These are phyloP conservation scores for Pythium pectinolyticum DNA, from an alignment of 352 stramenopile species.

Conservation along the genomic window DNA sequence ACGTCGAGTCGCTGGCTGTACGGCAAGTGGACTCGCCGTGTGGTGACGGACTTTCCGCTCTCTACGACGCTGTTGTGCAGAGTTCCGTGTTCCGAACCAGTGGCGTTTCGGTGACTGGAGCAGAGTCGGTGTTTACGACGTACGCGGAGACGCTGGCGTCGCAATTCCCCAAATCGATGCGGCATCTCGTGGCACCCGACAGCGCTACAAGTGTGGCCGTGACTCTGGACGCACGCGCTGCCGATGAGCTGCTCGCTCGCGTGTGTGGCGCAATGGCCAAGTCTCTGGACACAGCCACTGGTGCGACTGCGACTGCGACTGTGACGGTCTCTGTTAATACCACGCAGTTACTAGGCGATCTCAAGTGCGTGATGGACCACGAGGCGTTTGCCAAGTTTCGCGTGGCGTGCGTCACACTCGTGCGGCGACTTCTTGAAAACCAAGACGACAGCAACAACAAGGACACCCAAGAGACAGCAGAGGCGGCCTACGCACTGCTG, in stretches of 20 bases:
- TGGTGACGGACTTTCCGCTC: background rate
- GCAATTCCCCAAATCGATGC: conserved; percentile 25
- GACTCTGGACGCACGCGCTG: conserved; percentile 8
- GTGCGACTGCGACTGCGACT: background rate
- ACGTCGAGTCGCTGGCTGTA: conserved; percentile 1
- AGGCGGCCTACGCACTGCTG: conserved; percentile 48
- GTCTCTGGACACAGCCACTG: background rate
- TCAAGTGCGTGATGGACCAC: conserved; percentile 13
- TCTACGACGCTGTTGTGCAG: background rate
- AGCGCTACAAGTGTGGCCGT: conserved; percentile 13
- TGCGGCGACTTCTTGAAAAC: conserved; percentile 37
- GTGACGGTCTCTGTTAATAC: background rate
- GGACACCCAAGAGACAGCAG: background rate
- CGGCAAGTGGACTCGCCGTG: too few species aligned
- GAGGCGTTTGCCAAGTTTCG: conserved; percentile 36
- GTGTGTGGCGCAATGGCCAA: conserved; percentile 14
- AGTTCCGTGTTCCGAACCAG: background rate
- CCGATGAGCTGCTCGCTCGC: conserved; percentile 15
- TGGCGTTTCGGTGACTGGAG: too few species aligned
- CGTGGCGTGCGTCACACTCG: conserved; percentile 38
- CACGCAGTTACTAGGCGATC: conserved; percentile 12
- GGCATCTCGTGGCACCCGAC: conserved; percentile 18
- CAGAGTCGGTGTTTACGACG: conserved; percentile 14
- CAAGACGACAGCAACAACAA: background rate
- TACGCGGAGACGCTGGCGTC: conserved; percentile 20